phyloP scores from a whole-genome alignment of 805 yeast genomes.

The Yamadazyma philogaea region DNA sequence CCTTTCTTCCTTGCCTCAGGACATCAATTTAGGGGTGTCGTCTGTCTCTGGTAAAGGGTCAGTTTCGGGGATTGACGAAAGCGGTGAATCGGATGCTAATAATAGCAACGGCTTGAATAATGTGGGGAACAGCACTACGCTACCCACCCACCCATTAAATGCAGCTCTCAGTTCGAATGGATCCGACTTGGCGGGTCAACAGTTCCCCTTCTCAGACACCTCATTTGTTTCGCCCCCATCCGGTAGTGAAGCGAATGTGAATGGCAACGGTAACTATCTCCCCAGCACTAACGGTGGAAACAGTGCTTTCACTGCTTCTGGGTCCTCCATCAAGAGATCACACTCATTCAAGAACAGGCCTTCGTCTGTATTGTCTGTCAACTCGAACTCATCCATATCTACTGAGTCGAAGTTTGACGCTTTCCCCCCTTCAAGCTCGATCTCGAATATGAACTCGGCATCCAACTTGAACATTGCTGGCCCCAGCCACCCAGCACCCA shows the following conservation, averaged over 20 bases:
- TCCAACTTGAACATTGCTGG: conserved; percentile 4
- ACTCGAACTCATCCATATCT: conserved; percentile 35
- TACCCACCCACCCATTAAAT: neutral
- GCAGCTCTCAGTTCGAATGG: neutral
- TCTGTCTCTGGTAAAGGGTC: neutral
- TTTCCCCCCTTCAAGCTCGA: conserved; percentile 12
- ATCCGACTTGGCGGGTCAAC: neutral
- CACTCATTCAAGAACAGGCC: conserved; percentile 24
- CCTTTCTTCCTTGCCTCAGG: conserved; percentile 28
- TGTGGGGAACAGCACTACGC: neutral
- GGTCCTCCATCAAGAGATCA: conserved; percentile 6
- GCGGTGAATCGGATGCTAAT: neutral
- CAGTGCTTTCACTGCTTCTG: neutral
- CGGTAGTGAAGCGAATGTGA: neutral
- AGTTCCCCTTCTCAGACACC: neutral
- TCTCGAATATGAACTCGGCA: conserved; percentile 4
- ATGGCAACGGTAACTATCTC: neutral
- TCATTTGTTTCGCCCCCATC: neutral
- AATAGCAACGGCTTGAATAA: neutral
- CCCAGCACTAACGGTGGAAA: neutral
- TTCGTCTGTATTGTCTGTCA: conserved; percentile 38
- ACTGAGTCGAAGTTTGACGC: conserved; percentile 10
- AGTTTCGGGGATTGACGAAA: neutral
- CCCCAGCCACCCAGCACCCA: neutral
- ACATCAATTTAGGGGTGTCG: neutral